Base-by-base conservation (phyloP, 2,329 filamentous ascomycete genomes). In the Epichloe glyceriae region DNA sequence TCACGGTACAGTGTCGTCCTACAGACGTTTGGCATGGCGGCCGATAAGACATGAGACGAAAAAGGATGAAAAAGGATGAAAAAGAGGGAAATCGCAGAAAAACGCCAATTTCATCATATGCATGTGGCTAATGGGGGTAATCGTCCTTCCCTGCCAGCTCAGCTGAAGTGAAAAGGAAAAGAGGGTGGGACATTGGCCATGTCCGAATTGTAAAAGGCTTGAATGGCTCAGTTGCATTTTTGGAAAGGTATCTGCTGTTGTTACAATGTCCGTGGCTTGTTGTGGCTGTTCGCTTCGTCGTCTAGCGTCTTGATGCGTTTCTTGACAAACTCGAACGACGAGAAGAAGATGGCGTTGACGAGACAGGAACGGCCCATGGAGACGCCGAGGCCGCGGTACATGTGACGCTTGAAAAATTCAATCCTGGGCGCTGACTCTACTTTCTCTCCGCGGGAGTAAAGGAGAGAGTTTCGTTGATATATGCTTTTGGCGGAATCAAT, bases 281-380 rank as follows among this genome's bases (percentile, higher is more conserved):
- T 50, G 51, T 22, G 22, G 20, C 45, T 40, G 7, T 35, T 53
- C 20, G 26, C 47, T 20, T 65, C 60, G 47, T 79, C 74, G 39
- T 79, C 74, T 20, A 53, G 46, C 46, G 52, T 53, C 61, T 77
- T 75, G 66, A 82, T 79, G 56, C 74, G 73, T 64, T 82, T 83
- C 70, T 93, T 93, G 60, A 87, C 77, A 60, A 88, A 83, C 68
- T 94, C 88, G 64, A 93, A 94, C 39, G 83, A 85, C 42, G 86
- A 89, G 70, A 94, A 94, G 74, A 94, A 94, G 60, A 94, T 86
- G 57, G 87, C 86, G 64, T 94, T 94, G 58, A 93, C 82, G 49
- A 88, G 74, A 60, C 85, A 89, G 12, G 86, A 90, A 51, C 88
- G 82, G 57, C 80, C 78, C 82, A 93, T 90, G 38, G 86, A 90